Percentiles rank a stretch among this genome's conserved stretches.
These are phyloP conservation scores for Citrullus amarus DNA, from an alignment of 306 rosid species.

Conservation along the genomic window DNA sequence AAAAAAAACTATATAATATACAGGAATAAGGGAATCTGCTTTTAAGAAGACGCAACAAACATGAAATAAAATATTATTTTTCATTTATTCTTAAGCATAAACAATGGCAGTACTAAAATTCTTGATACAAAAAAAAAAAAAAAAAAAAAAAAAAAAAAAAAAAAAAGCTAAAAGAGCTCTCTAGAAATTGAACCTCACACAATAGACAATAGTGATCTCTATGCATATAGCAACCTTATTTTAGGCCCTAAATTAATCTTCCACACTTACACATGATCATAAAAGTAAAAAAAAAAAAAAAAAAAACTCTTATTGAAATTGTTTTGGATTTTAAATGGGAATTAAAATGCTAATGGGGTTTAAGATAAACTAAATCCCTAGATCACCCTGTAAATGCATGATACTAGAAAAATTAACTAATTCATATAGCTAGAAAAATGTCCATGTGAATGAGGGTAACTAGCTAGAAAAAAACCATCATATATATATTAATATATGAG, in stretches of 20 bases:
- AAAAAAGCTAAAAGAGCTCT: background rate
- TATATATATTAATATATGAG: constrained; percentile 15
- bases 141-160: background rate
- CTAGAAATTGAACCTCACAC: constrained; percentile 4
- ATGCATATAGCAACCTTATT: constrained; percentile 1
- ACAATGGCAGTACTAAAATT: constrained; percentile 35
- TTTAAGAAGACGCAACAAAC: background rate
- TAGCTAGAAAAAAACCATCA: constrained; percentile 6
- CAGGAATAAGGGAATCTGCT: background rate
- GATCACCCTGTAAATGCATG: background rate
- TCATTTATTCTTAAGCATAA: constrained; percentile 30
- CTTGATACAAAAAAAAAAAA: background rate
- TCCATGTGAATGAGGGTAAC: too few species aligned
- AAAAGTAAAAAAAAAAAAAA: too few species aligned
- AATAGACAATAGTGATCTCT: background rate
- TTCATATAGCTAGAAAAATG: constrained; percentile 16
- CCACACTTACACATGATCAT: background rate
- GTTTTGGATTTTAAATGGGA: background rate
- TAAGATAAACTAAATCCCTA: constrained; percentile 6
- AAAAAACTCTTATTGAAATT: background rate
- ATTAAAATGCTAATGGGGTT: background rate
- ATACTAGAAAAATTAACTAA: constrained; percentile 1
- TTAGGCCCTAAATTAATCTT: background rate
- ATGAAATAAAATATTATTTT: constrained; percentile 9
- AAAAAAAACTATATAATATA: background rate